These are phyloP conservation scores for Malassezia arunalokei DNA, from an alignment of 1,284 basidiomycete species.

Conservation along the genomic window DNA sequence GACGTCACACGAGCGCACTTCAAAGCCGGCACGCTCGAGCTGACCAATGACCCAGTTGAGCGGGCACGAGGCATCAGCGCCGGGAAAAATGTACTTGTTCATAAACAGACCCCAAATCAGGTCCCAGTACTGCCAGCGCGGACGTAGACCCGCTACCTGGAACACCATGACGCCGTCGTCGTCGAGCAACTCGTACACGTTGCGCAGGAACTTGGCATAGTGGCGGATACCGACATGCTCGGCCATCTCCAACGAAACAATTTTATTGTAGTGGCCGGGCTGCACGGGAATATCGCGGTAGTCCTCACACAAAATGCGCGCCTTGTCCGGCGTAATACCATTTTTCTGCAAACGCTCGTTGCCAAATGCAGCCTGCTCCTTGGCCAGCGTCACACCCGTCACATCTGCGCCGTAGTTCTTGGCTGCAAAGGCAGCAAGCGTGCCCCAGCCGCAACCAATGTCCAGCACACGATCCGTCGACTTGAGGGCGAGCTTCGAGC, in stretches of 20 bases:
- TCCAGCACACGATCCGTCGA: slow-evolving; percentile 72
- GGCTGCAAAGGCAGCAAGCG: slow-evolving; percentile 80
- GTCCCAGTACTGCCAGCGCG: slow-evolving; percentile 93
- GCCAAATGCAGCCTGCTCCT: slow-evolving; percentile 84
- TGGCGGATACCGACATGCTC: slow-evolving; percentile 84
- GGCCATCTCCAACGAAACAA: slow-evolving; percentile 94
- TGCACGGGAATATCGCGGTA: slow-evolving; percentile 80
- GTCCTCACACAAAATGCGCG: slow-evolving; percentile 84
- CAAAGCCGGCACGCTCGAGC: slow-evolving; percentile 79
- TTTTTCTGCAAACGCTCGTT: slow-evolving; percentile 75
- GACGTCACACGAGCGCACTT: slow-evolving; percentile 90
- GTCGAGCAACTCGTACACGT: slow-evolving; percentile 83
- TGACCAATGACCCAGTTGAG: slow-evolving; percentile 82
- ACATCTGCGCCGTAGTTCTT: slow-evolving; percentile 94
- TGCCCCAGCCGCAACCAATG: slow-evolving; percentile 97
- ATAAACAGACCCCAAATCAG: slow-evolving; percentile 65
- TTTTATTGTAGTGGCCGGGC: slow-evolving; percentile 74
- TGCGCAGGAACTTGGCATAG: slow-evolving; percentile 74
- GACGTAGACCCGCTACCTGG: slow-evolving; percentile 90
- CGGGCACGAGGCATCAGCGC: slow-evolving; percentile 71
- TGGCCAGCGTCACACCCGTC: slow-evolving; percentile 83
- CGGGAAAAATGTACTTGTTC: slow-evolving; percentile 65
- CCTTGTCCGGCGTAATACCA: slow-evolving; percentile 62
- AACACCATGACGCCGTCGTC: slow-evolving; percentile 90
- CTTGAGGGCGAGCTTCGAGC: slow-evolving; percentile 81